Base-by-base conservation (phyloP, 2,329 filamentous ascomycete species). In the Penicillium sumatraense region DNA sequence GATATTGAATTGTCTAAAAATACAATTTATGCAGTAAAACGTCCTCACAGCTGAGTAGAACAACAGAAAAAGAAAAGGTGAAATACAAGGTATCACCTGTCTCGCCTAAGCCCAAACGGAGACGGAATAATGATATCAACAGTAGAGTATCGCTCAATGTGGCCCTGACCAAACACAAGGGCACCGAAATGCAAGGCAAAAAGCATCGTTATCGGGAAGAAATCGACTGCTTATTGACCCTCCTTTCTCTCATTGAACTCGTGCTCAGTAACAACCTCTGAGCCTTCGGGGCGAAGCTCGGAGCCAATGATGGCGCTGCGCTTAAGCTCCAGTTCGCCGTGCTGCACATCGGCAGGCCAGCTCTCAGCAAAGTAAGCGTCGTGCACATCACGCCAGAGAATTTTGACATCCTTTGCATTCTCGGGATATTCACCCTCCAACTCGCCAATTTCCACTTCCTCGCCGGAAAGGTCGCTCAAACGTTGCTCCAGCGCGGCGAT, bases 341-440 rank as follows among this genome's bases (percentile, higher is more conserved):
- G 78, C 6, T 69, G 61, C 42, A 80, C 77, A 24, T 61, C 69
- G n/a, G 67, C 63, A 10, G 77, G 76, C 78, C 78, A 81, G 5
- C 63, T 52, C 53, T 71, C 62, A 7, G 78, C 78, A 56, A 66
- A 72, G 33, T 70, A 68, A 24, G 76, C 76, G 64, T 80, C 75
- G 47, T 77, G 70, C 27, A 78, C 40, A 63, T 81, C 76, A 14
- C 69, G 72, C 78, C 78, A 81, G 51, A 76, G 70, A 33, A 80
- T 71, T 63, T 76, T 76, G 26, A 80, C 73, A n/a, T 71, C 56
- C 10, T 69, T 59, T 11, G 65, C 58, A n/a, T 61, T 51, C 49
- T 72, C 46, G 2, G 67, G 64, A 36, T 68, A 64, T 21, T 67
- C 61, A 14, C 64, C 59, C 21, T 66, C 59, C n/a, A 58, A 42